Conservation (phyloP, 176 grass and related monocot genomes). For the Carex parvula region DNA sequence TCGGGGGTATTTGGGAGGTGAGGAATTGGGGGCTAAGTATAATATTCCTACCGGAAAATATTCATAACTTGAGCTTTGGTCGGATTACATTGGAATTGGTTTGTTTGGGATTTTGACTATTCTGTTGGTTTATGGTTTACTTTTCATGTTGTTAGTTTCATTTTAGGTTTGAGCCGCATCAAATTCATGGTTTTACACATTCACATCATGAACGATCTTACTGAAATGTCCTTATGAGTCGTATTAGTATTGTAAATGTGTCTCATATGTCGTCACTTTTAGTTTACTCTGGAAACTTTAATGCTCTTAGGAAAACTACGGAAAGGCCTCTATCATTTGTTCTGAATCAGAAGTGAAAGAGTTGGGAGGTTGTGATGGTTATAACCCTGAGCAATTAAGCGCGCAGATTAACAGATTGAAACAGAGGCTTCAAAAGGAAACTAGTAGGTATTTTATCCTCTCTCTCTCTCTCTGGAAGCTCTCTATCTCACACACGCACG, state of each 20-base stretch:
- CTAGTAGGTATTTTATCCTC: conserved; percentile 51
- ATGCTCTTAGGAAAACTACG: conserved; percentile 48
- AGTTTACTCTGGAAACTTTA: neutral
- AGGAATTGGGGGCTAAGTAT: neutral
- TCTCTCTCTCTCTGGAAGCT: neutral
- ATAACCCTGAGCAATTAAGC: conserved; percentile 65
- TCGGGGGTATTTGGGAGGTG: neutral
- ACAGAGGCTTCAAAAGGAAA: conserved; percentile 68
- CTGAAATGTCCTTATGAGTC: neutral
- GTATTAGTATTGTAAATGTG: neutral
- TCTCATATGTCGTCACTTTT: neutral
- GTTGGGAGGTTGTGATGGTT: conserved; percentile 48
- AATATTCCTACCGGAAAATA: neutral
- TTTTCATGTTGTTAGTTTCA: neutral
- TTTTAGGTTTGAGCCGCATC: neutral
- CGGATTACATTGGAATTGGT: neutral
- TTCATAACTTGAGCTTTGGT: neutral
- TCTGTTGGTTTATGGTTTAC: neutral
- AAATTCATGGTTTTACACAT: neutral
- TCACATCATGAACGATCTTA: neutral
- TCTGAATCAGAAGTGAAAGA: conserved; percentile 58
- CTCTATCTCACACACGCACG: neutral
- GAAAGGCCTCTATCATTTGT: conserved; percentile 87
- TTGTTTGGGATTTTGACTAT: neutral
- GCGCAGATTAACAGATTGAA: conserved; percentile 62